Conservation (phyloP, 805 yeast species). For the Dipodascopsis uninucleata region DNA sequence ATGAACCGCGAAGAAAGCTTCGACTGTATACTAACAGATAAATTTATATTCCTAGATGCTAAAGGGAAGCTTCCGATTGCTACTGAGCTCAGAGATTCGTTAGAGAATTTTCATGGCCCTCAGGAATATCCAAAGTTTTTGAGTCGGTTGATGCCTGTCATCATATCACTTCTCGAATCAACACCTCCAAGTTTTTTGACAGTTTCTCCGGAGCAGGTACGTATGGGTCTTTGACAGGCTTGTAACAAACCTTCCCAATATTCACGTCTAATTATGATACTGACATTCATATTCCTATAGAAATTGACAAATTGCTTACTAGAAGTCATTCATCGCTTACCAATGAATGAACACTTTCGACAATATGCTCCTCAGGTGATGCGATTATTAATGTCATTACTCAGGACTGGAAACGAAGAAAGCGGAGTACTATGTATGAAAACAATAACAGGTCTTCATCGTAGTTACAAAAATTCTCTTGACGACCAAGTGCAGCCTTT, state of each 20-base stretch:
- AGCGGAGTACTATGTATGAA: constrained; percentile 91
- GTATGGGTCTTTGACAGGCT: constrained; percentile 4
- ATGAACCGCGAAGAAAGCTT: too few species aligned
- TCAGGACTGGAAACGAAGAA: constrained; percentile 85
- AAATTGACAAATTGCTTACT: constrained; percentile 71
- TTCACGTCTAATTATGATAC: neutral
- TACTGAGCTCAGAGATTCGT: constrained; percentile 79
- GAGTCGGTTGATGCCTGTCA: constrained; percentile 63
- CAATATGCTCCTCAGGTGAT: constrained; percentile 62
- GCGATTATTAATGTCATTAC: constrained; percentile 53
- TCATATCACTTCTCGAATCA: constrained; percentile 56
- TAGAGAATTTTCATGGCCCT: constrained; percentile 77
- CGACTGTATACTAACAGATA: too few species aligned
- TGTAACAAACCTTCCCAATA: neutral
- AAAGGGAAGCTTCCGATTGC: constrained; percentile 63
- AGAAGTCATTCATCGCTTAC: constrained; percentile 76
- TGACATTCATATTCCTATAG: constrained; percentile 36
- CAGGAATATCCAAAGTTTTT: constrained; percentile 79
- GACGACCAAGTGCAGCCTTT: constrained; percentile 74
- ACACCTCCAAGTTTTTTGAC: constrained; percentile 71
- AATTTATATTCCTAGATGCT: constrained; percentile 42
- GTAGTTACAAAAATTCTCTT: constrained; percentile 68
- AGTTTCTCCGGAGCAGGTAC: constrained; percentile 55
- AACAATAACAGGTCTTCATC: constrained; percentile 77
- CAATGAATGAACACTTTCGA: constrained; percentile 76